Percentiles rank a stretch among this genome's conserved stretches.
These are phyloP conservation scores for Pistacia integerrima DNA, from an alignment of 345 rosid species.

Conservation along the genomic window DNA sequence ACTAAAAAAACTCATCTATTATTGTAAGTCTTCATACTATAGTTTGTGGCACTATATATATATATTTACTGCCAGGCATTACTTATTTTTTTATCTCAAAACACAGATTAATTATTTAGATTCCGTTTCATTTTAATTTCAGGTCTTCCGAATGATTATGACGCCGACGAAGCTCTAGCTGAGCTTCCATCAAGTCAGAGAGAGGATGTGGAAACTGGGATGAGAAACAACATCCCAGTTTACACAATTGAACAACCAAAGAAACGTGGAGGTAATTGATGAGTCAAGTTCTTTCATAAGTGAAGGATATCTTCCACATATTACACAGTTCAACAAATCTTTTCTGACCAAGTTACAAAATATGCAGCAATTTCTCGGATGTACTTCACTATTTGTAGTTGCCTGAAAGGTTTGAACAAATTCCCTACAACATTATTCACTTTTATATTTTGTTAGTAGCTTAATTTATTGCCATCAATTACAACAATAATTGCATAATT, in stretches of 20 bases:
- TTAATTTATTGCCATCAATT: too few relatives aligned
- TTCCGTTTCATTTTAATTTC: not conserved
- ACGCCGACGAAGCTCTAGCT: not conserved
- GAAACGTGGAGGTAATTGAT: not conserved
- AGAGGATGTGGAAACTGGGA: not conserved
- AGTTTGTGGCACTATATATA: not conserved
- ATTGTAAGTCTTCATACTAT: not conserved
- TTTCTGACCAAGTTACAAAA: not conserved
- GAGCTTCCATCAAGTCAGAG: not conserved
- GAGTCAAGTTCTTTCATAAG: too few relatives aligned
- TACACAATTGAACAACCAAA: not conserved
- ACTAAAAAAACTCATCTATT: not conserved
- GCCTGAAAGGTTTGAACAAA: not conserved
- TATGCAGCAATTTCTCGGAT: not conserved
- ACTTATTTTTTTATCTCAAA: too few relatives aligned
- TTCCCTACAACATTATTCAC: too few relatives aligned
- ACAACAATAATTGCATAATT: too few relatives aligned
- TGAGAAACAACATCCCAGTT: not conserved
- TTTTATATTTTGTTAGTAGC: not conserved
- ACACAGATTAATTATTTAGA: not conserved
- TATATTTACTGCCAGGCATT: not conserved
- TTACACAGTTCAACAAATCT: not conserved
- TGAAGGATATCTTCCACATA: too few relatives aligned
- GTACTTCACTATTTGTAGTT: not conserved
- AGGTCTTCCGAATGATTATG: not conserved